Percentiles rank a stretch among this genome's conserved stretches.
Evolutionary conservation across 2,329 filamentous ascomycete genomes (phyloP).

Genomic region (Stachybotrys chlorohalonatus): DNA sequence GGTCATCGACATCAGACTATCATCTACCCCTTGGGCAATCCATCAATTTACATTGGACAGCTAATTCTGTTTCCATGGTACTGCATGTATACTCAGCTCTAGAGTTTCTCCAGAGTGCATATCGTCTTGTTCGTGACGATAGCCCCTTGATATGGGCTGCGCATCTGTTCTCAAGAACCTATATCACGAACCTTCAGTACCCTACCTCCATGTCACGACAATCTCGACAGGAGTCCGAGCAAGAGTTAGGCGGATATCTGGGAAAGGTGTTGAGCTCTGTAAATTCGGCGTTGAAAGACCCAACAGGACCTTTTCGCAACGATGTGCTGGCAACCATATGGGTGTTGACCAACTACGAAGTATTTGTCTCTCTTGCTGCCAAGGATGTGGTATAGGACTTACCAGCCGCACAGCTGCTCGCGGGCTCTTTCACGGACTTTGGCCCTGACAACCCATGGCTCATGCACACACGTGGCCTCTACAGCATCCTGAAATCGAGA

Average conservation of each 20-base stretch:
- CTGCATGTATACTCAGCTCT: constrained; percentile 26
- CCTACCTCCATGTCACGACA: constrained; percentile 18
- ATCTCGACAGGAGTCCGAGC: constrained; percentile 15
- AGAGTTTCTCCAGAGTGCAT: constrained; percentile 22
- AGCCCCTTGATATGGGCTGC: constrained; percentile 29
- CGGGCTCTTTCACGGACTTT: constrained; percentile 21
- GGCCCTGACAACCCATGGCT: constrained; percentile 22
- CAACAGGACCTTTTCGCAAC: constrained; percentile 18
- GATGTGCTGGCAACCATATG: constrained; percentile 30
- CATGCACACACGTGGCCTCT: constrained; percentile 24
- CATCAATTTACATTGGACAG: constrained; percentile 27
- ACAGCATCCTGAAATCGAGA: constrained; percentile 25
- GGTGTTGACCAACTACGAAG: constrained; percentile 31
- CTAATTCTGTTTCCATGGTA: constrained; percentile 28
- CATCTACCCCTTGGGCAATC: constrained; percentile 9
- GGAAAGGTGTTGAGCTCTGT: constrained; percentile 28
- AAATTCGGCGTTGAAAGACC: constrained; percentile 23
- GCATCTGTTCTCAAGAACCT: constrained; percentile 30
- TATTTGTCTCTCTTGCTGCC: constrained; percentile 4
- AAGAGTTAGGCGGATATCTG: constrained; percentile 24
- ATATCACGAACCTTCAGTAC: constrained; percentile 25
- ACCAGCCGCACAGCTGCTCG: constrained; percentile 18
- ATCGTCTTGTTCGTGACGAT: constrained; percentile 12
- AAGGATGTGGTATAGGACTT: constrained; percentile 1
- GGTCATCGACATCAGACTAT: not conserved